Base-by-base conservation (phyloP, 2,329 filamentous ascomycete species). In the Akanthomyces dipterigenus region DNA sequence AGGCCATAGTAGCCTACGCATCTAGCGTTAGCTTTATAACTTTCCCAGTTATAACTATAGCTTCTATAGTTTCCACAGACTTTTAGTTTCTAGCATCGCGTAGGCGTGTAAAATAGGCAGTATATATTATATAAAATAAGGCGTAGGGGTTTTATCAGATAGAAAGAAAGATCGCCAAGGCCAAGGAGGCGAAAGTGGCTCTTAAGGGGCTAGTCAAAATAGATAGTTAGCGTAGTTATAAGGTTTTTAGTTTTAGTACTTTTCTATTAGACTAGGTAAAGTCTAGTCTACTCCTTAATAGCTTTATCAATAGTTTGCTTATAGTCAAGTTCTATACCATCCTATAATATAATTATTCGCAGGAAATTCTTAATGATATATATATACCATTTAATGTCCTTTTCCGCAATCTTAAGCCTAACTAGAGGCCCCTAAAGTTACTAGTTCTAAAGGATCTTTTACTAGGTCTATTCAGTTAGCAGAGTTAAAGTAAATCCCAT, bases 301-400 rank as follows among this genome's bases (percentile, higher is more conserved):
- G 59, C 51, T 31, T 24, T 34, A 40, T 55, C 31, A 2, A 61
- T 8, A 5, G 43, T 54, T 7, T 24, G 9, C 16, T 61, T 22
- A 31, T 61, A 61, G 38, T 55, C 40, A 3, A 55, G 26, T 18
- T 46, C 28, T 3, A 50, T 55, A 28, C 59, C 31, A 20, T 55
- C 59, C 31, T 24, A 55, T 5, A 50, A 61, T 1, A 12, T 11
- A 8, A 61, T 55, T 14, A 28, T 34, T 7, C 20, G 40, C 14
- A 42, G 59, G 50, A 61, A 55, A 7, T 61, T 49, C 34, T 49
- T 55, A 5, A 61, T 28, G 4, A 54, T 42, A 4, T 55, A 61
- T 3, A 42, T 61, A 4, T 55, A 34, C 59, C 50, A 61, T 48
- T 61, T 14, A 16, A 49, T 61, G 16, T 61, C 50, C 11, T 34